phyloP scores from a whole-genome alignment of 768 basidiomycete species.

The Hygrocybe punicea region DNA sequence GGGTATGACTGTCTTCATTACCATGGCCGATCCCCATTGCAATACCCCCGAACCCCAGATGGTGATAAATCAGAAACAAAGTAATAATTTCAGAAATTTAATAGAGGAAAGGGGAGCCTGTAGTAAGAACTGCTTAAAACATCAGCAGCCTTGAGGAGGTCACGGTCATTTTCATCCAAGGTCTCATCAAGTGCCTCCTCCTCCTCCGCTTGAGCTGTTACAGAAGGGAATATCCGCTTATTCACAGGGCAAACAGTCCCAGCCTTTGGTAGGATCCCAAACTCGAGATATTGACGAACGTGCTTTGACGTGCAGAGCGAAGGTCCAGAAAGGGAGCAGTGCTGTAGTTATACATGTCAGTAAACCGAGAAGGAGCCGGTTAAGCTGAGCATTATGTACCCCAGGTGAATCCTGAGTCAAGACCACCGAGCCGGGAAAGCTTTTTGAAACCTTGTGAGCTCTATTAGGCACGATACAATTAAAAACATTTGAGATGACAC shows the following conservation, averaged over 20 bases:
- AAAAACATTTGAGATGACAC: background rate
- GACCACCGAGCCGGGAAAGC: slow-evolving; percentile 39
- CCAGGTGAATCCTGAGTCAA: slow-evolving; percentile 43
- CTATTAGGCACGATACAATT: slow-evolving; percentile 21
- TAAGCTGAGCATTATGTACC: slow-evolving; percentile 23
- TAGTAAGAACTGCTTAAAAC: background rate
- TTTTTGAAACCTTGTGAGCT: slow-evolving; percentile 38
- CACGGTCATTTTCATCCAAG: background rate
- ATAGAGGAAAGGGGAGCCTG: background rate
- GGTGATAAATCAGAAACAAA: no score
- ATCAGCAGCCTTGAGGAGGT: background rate
- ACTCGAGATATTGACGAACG: slow-evolving; percentile 39
- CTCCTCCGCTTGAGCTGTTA: background rate
- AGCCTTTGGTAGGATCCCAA: slow-evolving; percentile 39
- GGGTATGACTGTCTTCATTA: no score
- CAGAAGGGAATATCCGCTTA: slow-evolving; percentile 21
- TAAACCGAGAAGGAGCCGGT: background rate
- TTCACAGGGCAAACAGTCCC: slow-evolving; percentile 41
- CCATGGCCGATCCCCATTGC: no score
- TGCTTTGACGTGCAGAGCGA: slow-evolving; percentile 25
- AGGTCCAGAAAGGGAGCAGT: slow-evolving; percentile 17
- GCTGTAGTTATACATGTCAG: slow-evolving; percentile 8
- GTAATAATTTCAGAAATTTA: no score
- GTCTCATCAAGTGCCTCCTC: background rate
- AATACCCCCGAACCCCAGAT: no score